phyloP scores from a whole-genome alignment of 2,329 filamentous ascomycete genomes.

The Colletotrichum caudatum region DNA sequence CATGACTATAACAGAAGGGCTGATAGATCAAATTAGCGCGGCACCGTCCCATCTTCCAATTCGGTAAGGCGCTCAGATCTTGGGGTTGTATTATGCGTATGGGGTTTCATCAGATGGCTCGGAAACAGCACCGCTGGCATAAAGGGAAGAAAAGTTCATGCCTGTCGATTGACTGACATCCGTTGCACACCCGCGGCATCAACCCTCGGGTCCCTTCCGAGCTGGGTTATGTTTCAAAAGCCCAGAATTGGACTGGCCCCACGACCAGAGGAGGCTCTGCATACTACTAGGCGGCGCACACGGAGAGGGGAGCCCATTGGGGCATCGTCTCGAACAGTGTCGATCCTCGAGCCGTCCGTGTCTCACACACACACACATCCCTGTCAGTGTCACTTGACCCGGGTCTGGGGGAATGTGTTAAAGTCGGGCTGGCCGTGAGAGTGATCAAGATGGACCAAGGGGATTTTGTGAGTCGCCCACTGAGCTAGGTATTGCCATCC shows the following conservation, averaged over 20 bases:
- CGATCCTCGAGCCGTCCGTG: conserved; percentile 29
- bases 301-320: neutral
- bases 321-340: conserved; percentile 19
- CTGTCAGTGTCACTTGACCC: conserved; percentile 33
- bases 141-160: conserved; percentile 28
- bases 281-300: neutral
- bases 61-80: conserved; percentile 21
- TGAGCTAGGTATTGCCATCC: neutral
- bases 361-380: conserved; percentile 39
- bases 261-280: conserved; percentile 23
- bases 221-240: conserved; percentile 35
- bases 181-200: conserved; percentile 32
- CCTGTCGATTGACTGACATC: conserved; percentile 4
- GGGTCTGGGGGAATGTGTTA: conserved; percentile 7
- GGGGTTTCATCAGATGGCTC: conserved; percentile 36
- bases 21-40: conserved; percentile 32
- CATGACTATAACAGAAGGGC: neutral
- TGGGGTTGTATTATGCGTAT: conserved; percentile 26
- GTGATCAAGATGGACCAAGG: neutral
- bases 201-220: conserved; percentile 35
- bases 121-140: conserved; percentile 35
- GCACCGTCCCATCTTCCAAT: conserved; percentile 35
- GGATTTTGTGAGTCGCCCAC: neutral
- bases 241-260: conserved; percentile 21
- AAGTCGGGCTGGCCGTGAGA: conserved; percentile 4